Conservation (phyloP, 2,329 filamentous ascomycete species). For the Nigrograna mackinnonii region DNA sequence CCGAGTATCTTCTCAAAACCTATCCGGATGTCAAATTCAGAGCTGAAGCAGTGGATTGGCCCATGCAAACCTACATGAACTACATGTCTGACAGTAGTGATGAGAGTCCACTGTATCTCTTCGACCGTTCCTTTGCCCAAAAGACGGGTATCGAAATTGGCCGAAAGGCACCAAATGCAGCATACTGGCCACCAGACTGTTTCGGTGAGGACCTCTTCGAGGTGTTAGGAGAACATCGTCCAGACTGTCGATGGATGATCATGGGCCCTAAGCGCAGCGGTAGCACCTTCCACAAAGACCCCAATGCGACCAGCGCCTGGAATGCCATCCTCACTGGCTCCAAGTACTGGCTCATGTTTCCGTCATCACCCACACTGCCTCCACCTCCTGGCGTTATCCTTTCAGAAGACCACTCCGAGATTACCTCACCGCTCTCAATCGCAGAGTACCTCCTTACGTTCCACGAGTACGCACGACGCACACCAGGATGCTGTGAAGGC, state of each 20-base stretch:
- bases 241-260: conserved; percentile 91
- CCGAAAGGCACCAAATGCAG: conserved; percentile 51
- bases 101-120: conserved; percentile 90
- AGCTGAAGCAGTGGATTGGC: conserved; percentile 94
- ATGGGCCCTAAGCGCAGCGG: conserved; percentile 85
- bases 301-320: conserved; percentile 80
- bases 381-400: conserved; percentile 89
- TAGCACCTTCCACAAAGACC: conserved; percentile 91
- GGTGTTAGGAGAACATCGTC: conserved; percentile 75
- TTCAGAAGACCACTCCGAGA: conserved; percentile 85
- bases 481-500: conserved; percentile 80
- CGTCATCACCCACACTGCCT: conserved; percentile 63
- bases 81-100: conserved; percentile 83
- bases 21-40: conserved; percentile 74
- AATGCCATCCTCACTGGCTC: conserved; percentile 87
- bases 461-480: conserved; percentile 77
- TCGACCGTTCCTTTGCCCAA: conserved; percentile 82
- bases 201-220: conserved; percentile 88
- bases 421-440: conserved; percentile 91
- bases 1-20: conserved; percentile 65
- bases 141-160: conserved; percentile 78
- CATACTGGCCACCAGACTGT: conserved; percentile 80
- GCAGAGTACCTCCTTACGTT: conserved; percentile 95
- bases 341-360: conserved; percentile 99
- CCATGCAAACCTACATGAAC: conserved; percentile 74